Evolutionary conservation across 1,284 basidiomycete species (phyloP).

Genomic region (Naganishia sp.): DNA sequence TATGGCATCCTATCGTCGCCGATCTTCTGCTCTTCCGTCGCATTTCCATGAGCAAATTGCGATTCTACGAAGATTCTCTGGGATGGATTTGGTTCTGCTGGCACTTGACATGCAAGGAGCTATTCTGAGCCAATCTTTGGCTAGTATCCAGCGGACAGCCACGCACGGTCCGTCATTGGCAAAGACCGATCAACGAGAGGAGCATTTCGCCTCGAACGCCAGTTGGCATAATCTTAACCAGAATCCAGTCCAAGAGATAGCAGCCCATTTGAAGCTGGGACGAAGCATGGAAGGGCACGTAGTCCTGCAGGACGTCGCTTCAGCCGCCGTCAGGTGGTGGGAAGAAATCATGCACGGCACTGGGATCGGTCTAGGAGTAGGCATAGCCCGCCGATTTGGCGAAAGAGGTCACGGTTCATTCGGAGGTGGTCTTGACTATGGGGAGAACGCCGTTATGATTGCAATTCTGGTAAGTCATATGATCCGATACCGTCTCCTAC

Average conservation of each 20-base stretch:
- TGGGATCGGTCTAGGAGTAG: slow-evolving; percentile 33
- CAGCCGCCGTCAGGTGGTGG: slow-evolving; percentile 45
- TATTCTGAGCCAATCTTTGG: slow-evolving; percentile 35
- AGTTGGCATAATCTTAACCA: slow-evolving; percentile 15
- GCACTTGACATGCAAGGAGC: slow-evolving; percentile 30
- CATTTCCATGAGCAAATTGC: slow-evolving; percentile 14
- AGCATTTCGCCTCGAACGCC: slow-evolving; percentile 22
- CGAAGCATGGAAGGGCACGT: slow-evolving; percentile 31
- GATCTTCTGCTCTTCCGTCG: slow-evolving; percentile 2
- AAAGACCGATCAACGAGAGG: slow-evolving; percentile 18
- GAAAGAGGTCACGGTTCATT: slow-evolving; percentile 1
- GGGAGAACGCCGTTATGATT: slow-evolving; percentile 47
- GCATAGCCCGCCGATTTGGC: slow-evolving; percentile 24
- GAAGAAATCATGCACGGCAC: slow-evolving; percentile 41
- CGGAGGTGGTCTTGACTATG: slow-evolving; percentile 41
- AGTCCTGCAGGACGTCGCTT: slow-evolving; percentile 36
- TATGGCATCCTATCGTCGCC: neutral
- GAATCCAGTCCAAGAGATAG: neutral
- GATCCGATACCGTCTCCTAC: no score
- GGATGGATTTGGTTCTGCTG: slow-evolving; percentile 13
- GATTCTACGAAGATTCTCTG: slow-evolving; percentile 26
- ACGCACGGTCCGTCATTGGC: slow-evolving; percentile 32
- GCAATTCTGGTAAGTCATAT: slow-evolving; percentile 42
- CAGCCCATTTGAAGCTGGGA: slow-evolving; percentile 14
- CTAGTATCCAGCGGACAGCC: slow-evolving; percentile 34